Percentiles rank a stretch among this genome's conserved stretches.
phyloP scores from a whole-genome alignment of 2,329 filamentous ascomycete species.

The Trichophyton rubrum region DNA sequence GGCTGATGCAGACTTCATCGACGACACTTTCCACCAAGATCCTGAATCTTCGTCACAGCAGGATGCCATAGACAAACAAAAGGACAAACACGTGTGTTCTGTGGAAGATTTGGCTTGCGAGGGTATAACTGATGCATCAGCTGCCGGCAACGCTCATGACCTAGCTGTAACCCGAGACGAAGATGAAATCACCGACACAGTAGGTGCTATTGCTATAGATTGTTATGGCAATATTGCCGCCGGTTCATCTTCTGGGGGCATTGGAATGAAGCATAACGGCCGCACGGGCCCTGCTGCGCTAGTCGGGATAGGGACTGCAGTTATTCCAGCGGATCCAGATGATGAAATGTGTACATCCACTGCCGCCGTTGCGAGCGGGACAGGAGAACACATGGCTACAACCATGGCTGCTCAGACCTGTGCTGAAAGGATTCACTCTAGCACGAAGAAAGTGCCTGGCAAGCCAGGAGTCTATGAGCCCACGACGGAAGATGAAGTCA shows the following conservation, averaged over 20 bases:
- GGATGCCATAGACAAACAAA: background rate
- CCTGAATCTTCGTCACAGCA: background rate
- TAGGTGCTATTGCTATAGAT: conserved; percentile 91
- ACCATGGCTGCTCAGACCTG: conserved; percentile 81
- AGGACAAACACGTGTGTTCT: background rate
- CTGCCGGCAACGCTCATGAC: background rate
- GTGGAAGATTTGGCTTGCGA: background rate
- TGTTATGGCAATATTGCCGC: conserved; percentile 76
- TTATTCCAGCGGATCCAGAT: conserved; percentile 62
- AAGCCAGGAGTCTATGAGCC: conserved; percentile 46
- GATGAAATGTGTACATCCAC: conserved; percentile 60
- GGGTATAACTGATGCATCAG: background rate
- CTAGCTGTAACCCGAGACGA: conserved; percentile 16
- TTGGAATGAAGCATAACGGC: conserved; percentile 94
- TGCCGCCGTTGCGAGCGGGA: conserved; percentile 81
- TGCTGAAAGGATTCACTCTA: conserved; percentile 70
- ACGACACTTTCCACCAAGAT: background rate
- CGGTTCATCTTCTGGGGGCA: conserved; percentile 90
- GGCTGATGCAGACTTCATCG: background rate
- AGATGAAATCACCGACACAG: conserved; percentile 77
- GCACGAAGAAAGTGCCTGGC: conserved; percentile 46
- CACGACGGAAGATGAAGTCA: conserved; percentile 63
- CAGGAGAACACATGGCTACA: conserved; percentile 95
- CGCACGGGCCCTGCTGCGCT: conserved; percentile 85
- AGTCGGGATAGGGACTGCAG: conserved; percentile 78